A percentile compares a stretch with the other conserved stretches of the same genome.
phyloP scores from a whole-genome alignment of 768 basidiomycete genomes.

The Boletus tomentosulus region DNA sequence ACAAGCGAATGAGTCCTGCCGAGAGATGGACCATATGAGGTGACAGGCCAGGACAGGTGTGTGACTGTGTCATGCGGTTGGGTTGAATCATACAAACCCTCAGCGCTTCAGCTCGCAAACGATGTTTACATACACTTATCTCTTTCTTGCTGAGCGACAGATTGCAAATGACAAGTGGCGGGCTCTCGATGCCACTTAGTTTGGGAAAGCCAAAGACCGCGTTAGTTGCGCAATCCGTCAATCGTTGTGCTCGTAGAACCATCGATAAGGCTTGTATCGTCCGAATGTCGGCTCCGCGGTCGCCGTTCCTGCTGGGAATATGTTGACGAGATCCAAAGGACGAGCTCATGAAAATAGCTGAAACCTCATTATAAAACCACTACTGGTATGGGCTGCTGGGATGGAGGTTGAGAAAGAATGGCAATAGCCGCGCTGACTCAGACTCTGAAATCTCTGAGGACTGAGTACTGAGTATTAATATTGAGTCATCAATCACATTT shows the following conservation, averaged over 20 bases:
- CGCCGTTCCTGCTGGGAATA: too few relatives aligned
- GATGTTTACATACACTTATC: constrained; percentile 2
- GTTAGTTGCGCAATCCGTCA: background rate
- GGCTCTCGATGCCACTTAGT: background rate
- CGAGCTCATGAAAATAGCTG: too few relatives aligned
- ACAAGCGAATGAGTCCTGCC: background rate
- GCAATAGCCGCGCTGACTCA: too few relatives aligned
- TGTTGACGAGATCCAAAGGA: too few relatives aligned
- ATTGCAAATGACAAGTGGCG: background rate
- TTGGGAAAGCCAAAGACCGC: background rate
- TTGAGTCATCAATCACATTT: background rate
- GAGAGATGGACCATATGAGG: background rate
- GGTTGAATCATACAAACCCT: background rate
- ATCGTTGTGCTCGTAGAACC: too few relatives aligned
- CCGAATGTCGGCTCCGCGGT: too few relatives aligned
- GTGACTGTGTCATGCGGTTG: background rate
- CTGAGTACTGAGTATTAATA: too few relatives aligned
- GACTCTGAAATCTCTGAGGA: too few relatives aligned
- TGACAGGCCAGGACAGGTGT: background rate
- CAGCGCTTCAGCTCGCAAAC: background rate
- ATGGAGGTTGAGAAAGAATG: too few relatives aligned
- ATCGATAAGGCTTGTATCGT: too few relatives aligned
- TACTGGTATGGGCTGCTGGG: too few relatives aligned
- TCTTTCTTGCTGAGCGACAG: background rate
- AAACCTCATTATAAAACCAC: too few relatives aligned